phyloP scores from a whole-genome alignment of 2,329 filamentous ascomycete species.

The Raffaelea albimanens region DNA sequence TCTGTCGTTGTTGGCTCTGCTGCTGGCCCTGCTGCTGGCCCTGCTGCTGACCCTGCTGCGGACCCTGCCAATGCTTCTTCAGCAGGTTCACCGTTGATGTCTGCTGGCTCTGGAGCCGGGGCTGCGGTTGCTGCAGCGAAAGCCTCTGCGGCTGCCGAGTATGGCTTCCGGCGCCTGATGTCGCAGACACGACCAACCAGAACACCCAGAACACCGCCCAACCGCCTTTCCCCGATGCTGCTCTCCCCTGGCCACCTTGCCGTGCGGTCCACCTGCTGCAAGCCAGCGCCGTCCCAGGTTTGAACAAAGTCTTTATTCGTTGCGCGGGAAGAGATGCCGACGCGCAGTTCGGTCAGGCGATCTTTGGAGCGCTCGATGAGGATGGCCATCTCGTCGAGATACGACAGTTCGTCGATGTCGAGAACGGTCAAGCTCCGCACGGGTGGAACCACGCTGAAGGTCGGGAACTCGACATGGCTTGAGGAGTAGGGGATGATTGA shows the following conservation, averaged over 20 bases:
- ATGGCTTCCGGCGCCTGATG: conserved; percentile 25
- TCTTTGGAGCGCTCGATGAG: conserved; percentile 62
- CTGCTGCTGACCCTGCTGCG: background rate
- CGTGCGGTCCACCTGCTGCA: conserved; percentile 54
- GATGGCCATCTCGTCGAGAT: conserved; percentile 73
- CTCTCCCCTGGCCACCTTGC: conserved; percentile 46
- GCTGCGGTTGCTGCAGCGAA: no score
- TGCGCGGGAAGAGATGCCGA: conserved; percentile 55
- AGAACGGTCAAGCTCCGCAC: conserved; percentile 67
- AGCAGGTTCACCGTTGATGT: no score
- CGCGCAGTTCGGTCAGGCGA: conserved; percentile 58
- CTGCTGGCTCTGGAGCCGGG: background rate
- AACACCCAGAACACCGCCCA: conserved; percentile 61
- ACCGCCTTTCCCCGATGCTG: conserved; percentile 50
- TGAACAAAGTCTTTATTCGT: conserved; percentile 42
- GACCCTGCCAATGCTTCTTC: no score
- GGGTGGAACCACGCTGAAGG: conserved; percentile 67
- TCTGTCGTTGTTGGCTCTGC: no score
- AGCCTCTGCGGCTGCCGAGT: no score
- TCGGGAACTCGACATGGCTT: conserved; percentile 63
- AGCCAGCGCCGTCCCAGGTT: conserved; percentile 51
- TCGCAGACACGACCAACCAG: conserved; percentile 60
- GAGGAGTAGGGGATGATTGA: conserved; percentile 39
- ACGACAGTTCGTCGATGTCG: conserved; percentile 74
- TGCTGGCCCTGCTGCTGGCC: background rate